Conservation (phyloP, 139 green algal species). For the Axilococcus clingmanii region DNA sequence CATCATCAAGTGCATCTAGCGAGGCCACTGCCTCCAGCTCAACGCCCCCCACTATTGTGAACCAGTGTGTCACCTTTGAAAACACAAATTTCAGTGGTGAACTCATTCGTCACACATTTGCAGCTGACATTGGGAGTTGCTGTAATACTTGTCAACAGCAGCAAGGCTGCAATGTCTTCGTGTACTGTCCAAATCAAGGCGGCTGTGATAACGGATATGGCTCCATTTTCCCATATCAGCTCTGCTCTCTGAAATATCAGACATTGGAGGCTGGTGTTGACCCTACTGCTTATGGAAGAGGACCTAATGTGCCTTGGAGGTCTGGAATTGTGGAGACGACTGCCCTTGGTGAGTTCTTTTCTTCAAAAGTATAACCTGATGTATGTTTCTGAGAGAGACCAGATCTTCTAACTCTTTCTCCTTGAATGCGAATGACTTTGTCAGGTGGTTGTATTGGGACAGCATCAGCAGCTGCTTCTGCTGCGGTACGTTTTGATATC, state of each 20-base stretch:
- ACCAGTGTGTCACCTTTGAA: not conserved
- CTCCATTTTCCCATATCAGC: not conserved
- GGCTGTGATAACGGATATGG: not conserved
- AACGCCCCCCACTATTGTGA: too few relatives aligned
- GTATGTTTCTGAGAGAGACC: too few relatives aligned
- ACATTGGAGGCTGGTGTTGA: not conserved
- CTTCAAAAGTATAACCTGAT: too few relatives aligned
- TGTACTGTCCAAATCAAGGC: not conserved
- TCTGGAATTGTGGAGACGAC: not conserved
- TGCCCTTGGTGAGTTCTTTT: not conserved
- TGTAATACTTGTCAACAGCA: not conserved
- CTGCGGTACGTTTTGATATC: too few relatives aligned
- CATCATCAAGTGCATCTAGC: too few relatives aligned
- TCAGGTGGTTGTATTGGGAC: not conserved
- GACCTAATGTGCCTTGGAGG: not conserved
- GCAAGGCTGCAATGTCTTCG: not conserved
- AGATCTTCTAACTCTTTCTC: too few relatives aligned
- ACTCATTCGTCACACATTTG: not conserved
- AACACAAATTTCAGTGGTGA: not conserved
- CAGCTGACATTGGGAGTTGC: not conserved
- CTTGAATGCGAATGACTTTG: too few relatives aligned
- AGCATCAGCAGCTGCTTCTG: conserved; percentile 1
- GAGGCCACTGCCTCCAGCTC: too few relatives aligned
- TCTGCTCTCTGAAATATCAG: conserved; percentile 1
- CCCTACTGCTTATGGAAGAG: not conserved